A percentile compares a stretch with the other conserved stretches of the same genome.
Evolutionary conservation across 306 rosid species (phyloP).

Genomic region (Prunus armeniaca): DNA sequence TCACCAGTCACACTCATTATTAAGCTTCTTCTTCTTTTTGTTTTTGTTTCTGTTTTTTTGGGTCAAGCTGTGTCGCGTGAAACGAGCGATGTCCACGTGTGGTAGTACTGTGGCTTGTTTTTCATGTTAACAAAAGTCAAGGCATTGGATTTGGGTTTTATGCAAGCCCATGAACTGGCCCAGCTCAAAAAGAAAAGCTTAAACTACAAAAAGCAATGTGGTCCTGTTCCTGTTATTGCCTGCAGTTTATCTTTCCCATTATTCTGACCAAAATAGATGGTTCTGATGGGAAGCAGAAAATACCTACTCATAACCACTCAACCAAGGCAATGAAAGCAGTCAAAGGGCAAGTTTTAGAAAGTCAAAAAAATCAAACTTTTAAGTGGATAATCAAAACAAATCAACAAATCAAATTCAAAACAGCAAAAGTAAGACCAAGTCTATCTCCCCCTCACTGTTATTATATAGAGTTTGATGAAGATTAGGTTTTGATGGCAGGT

Average conservation of each 20-base stretch:
- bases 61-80: too few relatives aligned
- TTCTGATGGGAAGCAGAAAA: constrained; percentile 17
- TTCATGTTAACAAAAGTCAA: not conserved
- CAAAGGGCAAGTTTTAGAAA: constrained; percentile 18
- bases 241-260: not conserved
- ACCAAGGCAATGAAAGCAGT: constrained; percentile 28
- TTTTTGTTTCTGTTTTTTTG: too few relatives aligned
- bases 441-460: not conserved
- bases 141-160: not conserved
- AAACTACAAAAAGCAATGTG: not conserved
- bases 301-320: constrained; percentile 26
- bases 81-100: not conserved
- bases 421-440: not conserved
- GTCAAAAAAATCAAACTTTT: constrained; percentile 11
- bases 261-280: not conserved
- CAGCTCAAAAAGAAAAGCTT: not conserved
- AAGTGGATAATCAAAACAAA: constrained; percentile 1
- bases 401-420: not conserved
- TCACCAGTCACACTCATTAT: not conserved
- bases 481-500: constrained; percentile 7
- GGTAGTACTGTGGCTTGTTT: not conserved
- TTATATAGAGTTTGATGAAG: constrained; percentile 7
- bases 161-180: not conserved
- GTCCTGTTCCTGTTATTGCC: not conserved
- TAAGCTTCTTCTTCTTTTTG: too few relatives aligned